Conservation (phyloP, 148 eudicot genomes). For the Camellia japonica region DNA sequence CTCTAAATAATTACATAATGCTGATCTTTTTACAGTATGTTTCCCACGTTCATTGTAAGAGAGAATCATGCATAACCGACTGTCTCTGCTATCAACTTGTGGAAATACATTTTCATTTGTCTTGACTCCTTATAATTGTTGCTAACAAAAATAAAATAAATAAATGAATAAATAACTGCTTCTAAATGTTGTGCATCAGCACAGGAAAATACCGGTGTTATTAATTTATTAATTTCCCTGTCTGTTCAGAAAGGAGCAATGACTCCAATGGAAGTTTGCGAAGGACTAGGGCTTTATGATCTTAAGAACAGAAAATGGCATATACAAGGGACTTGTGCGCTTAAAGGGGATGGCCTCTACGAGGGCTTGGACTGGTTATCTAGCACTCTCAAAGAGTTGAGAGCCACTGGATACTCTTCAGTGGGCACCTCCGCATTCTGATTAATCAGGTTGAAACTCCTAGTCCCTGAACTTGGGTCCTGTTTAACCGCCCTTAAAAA, state of each 20-base stretch:
- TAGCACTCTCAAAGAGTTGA: slow-evolving; percentile 85
- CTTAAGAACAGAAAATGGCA: slow-evolving; percentile 98
- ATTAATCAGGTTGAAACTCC: slow-evolving; percentile 29
- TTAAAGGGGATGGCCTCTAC: slow-evolving; percentile 94
- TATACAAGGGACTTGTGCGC: slow-evolving; percentile 96
- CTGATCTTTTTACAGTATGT: neutral
- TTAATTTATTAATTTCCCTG: neutral
- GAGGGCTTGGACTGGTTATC: slow-evolving; percentile 98
- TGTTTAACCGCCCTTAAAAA: neutral
- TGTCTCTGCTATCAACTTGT: neutral
- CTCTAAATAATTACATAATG: neutral
- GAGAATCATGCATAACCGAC: neutral
- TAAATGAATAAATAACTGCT: neutral
- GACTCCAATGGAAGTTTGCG: slow-evolving; percentile 93
- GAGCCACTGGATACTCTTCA: slow-evolving; percentile 85
- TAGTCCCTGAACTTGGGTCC: neutral
- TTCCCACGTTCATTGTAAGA: neutral
- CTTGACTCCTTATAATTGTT: neutral
- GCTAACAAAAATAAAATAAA: no score
- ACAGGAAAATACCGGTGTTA: neutral
- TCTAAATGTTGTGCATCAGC: neutral
- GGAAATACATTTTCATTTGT: neutral
- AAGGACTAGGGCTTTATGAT: slow-evolving; percentile 84
- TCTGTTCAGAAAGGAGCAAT: slow-evolving; percentile 86
- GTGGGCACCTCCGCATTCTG: slow-evolving; percentile 63